These are phyloP conservation scores for Jamesozyma gamospora DNA, from an alignment of 805 yeast genomes.

Conservation along the genomic window DNA sequence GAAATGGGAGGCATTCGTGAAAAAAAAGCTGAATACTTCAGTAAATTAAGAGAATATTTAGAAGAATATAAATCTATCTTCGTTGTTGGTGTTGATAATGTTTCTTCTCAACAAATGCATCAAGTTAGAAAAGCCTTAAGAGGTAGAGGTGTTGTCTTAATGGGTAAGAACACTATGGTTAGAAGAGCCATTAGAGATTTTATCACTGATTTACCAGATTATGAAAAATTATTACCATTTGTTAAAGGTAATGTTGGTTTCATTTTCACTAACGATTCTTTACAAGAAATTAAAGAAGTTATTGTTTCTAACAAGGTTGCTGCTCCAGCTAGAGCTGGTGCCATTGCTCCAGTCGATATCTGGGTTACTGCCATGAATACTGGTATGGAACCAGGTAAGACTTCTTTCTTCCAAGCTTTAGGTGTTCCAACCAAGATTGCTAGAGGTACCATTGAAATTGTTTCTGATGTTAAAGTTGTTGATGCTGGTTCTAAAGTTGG, in stretches of 20 bases:
- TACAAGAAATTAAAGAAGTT: conserved; percentile 83
- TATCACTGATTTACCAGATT: conserved; percentile 88
- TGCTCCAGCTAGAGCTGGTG: conserved; percentile 99
- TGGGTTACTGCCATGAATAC: conserved; percentile 99
- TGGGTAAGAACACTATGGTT: conserved; percentile 99
- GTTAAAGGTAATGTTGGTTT: conserved; percentile 99
- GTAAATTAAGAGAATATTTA: conserved; percentile 87
- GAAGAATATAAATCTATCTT: conserved; percentile 97
- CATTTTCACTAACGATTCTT: conserved; percentile 96
- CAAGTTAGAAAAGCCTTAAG: conserved; percentile 96
- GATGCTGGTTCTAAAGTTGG: conserved; percentile 83
- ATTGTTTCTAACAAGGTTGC: conserved; percentile 91
- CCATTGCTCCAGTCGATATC: conserved; percentile 95
- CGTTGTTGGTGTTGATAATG: conserved; percentile 99
- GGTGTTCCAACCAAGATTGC: conserved; percentile 99
- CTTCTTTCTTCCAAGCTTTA: conserved; percentile 99
- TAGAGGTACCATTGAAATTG: conserved; percentile 99
- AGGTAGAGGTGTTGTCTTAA: conserved; percentile 87
- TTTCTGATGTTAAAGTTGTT: conserved; percentile 92
- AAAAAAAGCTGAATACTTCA: conserved; percentile 91
- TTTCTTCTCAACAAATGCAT: conserved; percentile 99
- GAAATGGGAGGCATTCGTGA: conserved; percentile 99
- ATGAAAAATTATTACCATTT: conserved; percentile 88
- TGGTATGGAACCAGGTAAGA: conserved; percentile 99
- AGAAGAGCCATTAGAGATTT: conserved; percentile 99